Conservation (phyloP, 2,329 filamentous ascomycete genomes). For the Hypoxylon sp. region DNA sequence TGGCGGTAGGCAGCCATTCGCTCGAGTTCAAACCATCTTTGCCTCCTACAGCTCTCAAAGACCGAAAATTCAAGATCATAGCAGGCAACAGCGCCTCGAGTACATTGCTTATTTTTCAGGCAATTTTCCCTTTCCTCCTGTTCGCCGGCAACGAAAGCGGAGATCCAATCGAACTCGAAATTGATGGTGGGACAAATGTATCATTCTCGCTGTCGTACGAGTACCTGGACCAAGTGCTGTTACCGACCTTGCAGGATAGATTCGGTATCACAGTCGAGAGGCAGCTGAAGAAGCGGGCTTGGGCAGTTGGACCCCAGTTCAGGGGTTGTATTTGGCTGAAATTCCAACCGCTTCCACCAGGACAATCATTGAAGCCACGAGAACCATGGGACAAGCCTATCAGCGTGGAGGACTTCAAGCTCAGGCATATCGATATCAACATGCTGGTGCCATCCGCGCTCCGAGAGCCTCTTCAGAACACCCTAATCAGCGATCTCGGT, state of each 20-base stretch:
- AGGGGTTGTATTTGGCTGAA: constrained; percentile 63
- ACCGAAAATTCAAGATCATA: constrained; percentile 64
- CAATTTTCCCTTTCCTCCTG: constrained; percentile 71
- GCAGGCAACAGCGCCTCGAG: constrained; percentile 68
- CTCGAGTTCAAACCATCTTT: constrained; percentile 63
- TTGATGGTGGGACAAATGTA: constrained; percentile 73
- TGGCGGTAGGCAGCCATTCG: constrained; percentile 65
- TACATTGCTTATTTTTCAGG: constrained; percentile 71
- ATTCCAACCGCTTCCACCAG: constrained; percentile 58
- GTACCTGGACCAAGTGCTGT: constrained; percentile 73
- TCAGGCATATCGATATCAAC: constrained; percentile 66
- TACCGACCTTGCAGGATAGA: constrained; percentile 66
- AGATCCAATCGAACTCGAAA: constrained; percentile 64
- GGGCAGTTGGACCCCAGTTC: constrained; percentile 62
- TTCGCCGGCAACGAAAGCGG: constrained; percentile 64
- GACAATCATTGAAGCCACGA: constrained; percentile 58
- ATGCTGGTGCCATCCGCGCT: constrained; percentile 65
- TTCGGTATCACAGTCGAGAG: constrained; percentile 66
- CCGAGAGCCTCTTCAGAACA: constrained; percentile 59
- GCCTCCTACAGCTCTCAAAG: constrained; percentile 57
- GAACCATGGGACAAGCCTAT: constrained; percentile 45
- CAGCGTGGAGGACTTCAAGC: constrained; percentile 47
- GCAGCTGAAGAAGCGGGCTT: constrained; percentile 63
- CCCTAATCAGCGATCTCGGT: constrained; percentile 59
- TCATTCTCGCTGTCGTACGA: constrained; percentile 71